These are phyloP conservation scores for Mucor lusitanicus DNA, from an alignment of 371 early-diverging fungal genomes.

Conservation along the genomic window DNA sequence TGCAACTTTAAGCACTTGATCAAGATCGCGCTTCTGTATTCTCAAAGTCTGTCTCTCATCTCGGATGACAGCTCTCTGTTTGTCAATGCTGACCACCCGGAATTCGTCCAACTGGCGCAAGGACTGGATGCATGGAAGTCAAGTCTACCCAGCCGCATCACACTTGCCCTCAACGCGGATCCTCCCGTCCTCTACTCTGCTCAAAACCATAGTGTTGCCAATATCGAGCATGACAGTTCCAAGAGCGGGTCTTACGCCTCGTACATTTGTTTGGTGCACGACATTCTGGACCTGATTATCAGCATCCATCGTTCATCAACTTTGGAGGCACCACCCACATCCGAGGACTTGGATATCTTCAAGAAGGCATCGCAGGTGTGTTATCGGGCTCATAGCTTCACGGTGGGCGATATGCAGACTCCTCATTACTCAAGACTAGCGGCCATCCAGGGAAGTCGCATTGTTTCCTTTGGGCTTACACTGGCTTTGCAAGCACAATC, in stretches of 20 bases:
- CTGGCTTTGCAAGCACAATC: conserved; percentile 14
- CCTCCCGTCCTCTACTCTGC: conserved; percentile 1
- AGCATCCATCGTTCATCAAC: conserved; percentile 5
- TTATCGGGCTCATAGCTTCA: conserved; percentile 10
- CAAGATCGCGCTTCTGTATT: conserved; percentile 6
- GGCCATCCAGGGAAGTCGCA: conserved; percentile 20
- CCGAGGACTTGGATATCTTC: neutral
- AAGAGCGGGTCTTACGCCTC: conserved; percentile 4
- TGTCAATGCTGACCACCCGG: neutral
- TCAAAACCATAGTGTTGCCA: neutral
- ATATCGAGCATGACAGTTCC: neutral
- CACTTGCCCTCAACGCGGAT: neutral
- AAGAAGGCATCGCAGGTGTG: conserved; percentile 1
- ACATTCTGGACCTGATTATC: conserved; percentile 12
- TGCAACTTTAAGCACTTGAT: conserved; percentile 21
- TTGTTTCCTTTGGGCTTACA: conserved; percentile 19
- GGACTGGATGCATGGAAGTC: conserved; percentile 13
- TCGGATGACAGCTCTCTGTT: conserved; percentile 9
- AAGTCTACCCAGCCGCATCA: conserved; percentile 3
- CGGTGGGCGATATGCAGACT: neutral
- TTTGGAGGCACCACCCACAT: neutral
- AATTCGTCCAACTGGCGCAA: conserved; percentile 3
- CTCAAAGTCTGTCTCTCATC: conserved; percentile 14
- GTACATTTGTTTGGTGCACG: conserved; percentile 20
- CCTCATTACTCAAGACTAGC: conserved; percentile 10